Evolutionary conservation across 2,329 filamentous ascomycete genomes (phyloP).

Genomic region (Fonsecaea multimorphosa): DNA sequence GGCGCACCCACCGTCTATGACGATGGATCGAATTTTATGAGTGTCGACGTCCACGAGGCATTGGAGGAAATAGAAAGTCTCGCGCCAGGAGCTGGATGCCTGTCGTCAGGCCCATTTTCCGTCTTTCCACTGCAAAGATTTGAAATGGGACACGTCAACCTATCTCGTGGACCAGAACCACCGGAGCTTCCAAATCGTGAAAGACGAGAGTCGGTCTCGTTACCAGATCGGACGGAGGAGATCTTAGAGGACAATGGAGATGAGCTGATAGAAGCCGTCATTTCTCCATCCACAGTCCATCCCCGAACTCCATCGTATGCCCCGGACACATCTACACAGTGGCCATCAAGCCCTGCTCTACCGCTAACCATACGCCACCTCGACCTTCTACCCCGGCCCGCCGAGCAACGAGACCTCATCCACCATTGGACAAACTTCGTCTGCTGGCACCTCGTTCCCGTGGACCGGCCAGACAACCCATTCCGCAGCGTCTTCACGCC

Average conservation of each 20-base stretch:
- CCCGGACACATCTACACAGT: background rate
- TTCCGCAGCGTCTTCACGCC: constrained; percentile 42
- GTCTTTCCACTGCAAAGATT: constrained; percentile 22
- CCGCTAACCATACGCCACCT: constrained; percentile 26
- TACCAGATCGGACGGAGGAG: background rate
- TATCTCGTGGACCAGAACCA: background rate
- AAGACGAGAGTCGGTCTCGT: background rate
- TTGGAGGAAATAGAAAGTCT: constrained; percentile 29
- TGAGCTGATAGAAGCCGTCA: constrained; percentile 22
- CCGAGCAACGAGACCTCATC: constrained; percentile 38
- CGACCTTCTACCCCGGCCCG: constrained; percentile 30
- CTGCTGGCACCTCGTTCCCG: constrained; percentile 42
- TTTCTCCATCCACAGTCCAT: constrained; percentile 21
- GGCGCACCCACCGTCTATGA: constrained; percentile 31
- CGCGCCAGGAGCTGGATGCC: background rate
- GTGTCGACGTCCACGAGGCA: constrained; percentile 28
- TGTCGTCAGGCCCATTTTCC: constrained; percentile 31
- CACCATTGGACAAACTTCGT: constrained; percentile 44
- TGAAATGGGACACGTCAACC: background rate
- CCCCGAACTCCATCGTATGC: background rate
- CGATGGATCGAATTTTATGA: constrained; percentile 26
- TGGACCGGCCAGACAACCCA: constrained; percentile 42
- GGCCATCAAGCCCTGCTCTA: background rate
- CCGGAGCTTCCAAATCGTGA: background rate
- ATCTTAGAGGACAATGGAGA: constrained; percentile 8